Base-by-base conservation (phyloP, 2,329 filamentous ascomycete genomes). In the Seiridium cupressi region DNA sequence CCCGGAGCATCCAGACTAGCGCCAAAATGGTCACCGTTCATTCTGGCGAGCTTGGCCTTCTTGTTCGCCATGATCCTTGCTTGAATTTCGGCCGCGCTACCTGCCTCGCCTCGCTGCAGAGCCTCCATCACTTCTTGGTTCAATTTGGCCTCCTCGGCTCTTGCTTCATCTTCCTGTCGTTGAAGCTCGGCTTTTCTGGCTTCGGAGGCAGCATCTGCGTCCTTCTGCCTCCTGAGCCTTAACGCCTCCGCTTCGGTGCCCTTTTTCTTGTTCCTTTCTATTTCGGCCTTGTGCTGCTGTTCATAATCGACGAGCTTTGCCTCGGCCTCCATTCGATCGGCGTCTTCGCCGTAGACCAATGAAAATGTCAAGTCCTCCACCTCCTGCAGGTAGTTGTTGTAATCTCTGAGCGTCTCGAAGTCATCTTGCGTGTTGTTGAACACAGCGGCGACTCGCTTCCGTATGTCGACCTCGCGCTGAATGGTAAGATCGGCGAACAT, bases 381-480 rank as follows among this genome's bases (percentile, higher is more conserved):
- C 70, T 91, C 88, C 76, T 98, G 92, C 10, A 99, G 86, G 77
- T 98, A 97, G 74, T 97, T 89, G 77, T 99, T 97, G 80, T 89
- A 99, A 71, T 88, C 90, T 48, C 85, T 79, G 61, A 97, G 82
- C 2, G 85, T 87, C 74, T 96, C 90, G 69, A 99, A 99, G 73
- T 99, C 95, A 63, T 95, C 91, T 77, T 97, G 89, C 18, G 86
- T 82, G 69, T 92, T 89, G 78, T 98, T 97, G 75, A 98, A 94
- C 8, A 94, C 90, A 60, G 78, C 79, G 3, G 88, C 88, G 2
- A 98, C 92, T 59, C 91, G 84, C 61, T 88, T 86, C 58, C 95
- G 84, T 61, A 98, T 92, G 76, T 99, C 95, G 18, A 97, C 92
- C 77, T 99, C 95, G 60, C 93, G 85, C 82, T 98, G 94, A 5